Percentiles rank a stretch among this genome's conserved stretches.
These are phyloP conservation scores for Halenospora varia DNA, from an alignment of 495 filamentous ascomycete species.

Conservation along the genomic window DNA sequence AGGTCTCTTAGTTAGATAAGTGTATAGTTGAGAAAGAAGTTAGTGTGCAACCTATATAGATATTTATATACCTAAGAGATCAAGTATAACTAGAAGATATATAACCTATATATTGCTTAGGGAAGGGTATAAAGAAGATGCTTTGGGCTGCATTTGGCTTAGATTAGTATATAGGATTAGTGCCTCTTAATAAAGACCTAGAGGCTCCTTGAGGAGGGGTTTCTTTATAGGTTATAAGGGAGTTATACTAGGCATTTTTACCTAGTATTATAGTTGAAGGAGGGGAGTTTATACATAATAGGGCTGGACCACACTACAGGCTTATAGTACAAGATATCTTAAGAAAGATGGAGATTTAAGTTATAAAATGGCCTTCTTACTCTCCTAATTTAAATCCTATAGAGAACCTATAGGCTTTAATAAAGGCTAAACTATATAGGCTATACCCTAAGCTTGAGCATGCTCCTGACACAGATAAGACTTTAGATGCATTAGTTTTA, in stretches of 20 bases:
- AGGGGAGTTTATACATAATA: too few relatives aligned
- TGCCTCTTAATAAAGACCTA: background rate
- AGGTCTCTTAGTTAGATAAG: background rate
- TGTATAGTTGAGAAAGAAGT: background rate
- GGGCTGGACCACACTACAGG: too few relatives aligned
- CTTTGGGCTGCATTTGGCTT: background rate
- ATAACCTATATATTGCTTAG: background rate
- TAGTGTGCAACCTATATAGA: background rate
- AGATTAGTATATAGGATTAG: background rate
- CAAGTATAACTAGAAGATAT: background rate
- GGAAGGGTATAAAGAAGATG: too few relatives aligned
- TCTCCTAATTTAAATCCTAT: background rate
- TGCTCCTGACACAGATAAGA: too few relatives aligned
- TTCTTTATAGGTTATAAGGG: too few relatives aligned
- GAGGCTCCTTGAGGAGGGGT: background rate
- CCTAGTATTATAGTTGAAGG: too few relatives aligned
- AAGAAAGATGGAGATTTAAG: too few relatives aligned
- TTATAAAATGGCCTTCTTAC: too few relatives aligned
- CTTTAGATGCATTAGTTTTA: too few relatives aligned
- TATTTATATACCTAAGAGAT: background rate
- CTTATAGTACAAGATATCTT: too few relatives aligned
- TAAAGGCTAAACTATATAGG: background rate
- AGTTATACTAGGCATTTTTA: too few relatives aligned
- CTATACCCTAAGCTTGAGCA: too few relatives aligned
- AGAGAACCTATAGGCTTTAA: background rate